Base-by-base conservation (phyloP, 768 basidiomycete species). In the Termitomyces sp. region DNA sequence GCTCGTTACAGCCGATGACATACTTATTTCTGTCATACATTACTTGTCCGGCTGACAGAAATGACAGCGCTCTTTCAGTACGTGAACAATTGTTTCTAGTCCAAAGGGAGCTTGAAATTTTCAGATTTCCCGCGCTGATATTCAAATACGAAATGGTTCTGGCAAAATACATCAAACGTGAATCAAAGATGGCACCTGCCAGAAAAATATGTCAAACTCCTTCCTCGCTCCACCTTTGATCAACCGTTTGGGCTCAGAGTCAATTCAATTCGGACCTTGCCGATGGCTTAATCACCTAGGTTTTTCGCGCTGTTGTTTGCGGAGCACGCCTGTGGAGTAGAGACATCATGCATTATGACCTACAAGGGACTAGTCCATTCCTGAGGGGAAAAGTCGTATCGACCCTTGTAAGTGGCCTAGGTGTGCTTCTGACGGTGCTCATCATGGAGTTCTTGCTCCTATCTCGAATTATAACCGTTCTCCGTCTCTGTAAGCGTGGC, bases 51-150 rank as follows among this genome's bases (percentile, higher is more conserved):
- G 86, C 71, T 49, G 78, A 84, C 33, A 79, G 82, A 20, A 70
- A 86, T 65, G 88, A 87, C 63, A 72, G 87, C 69, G 88, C 88
- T 65, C 68, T 27, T 68, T 8, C 4, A 11, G 27, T 6, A 47
- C 4, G 7, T 18, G 9, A 18, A 12, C 18, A 9, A 4, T 18
- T 4, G 27, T 27, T 22, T 22, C 4, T 12, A 44, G 4, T 44
- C 41, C 41, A 20, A 42, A 9, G 7, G 41, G 8, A 42, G 6
- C 18, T 20, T 41, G 3, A 6, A 20, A 42, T 3, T 4, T 44
- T 44, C 22, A 20, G 6, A n/a, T 41, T 18, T 41, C 18, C 18
- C 18, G 18, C 3, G 18, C 18, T 18, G 8, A 37, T 16, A 37
- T 37, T 11, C 0, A 36, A 27, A 27, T 4, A 27, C 27, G 27